A percentile compares a stretch with the other conserved stretches of the same genome.
These are phyloP conservation scores for Ophiorrhiza pumila DNA, from an alignment of 257 asterid genomes.

Conservation along the genomic window DNA sequence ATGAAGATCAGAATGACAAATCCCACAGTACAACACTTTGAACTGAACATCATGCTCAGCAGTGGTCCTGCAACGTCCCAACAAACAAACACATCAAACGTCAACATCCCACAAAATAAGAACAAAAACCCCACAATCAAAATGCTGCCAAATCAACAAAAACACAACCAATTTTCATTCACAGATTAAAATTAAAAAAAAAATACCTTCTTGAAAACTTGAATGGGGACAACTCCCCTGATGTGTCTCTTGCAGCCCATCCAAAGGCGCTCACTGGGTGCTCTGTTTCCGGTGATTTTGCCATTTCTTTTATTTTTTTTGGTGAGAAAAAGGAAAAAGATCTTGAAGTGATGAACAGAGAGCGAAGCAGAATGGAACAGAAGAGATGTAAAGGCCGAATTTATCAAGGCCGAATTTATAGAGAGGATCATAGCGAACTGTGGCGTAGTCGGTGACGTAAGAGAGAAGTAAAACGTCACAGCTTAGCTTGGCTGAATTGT, in stretches of 20 bases:
- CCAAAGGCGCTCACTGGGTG: conserved; percentile 46
- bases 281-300: conserved; percentile 33
- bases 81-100: background rate
- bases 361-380: too few relatives aligned
- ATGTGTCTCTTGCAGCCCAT: conserved; percentile 42
- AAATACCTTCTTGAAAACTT: conserved; percentile 29
- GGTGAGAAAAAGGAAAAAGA: too few relatives aligned
- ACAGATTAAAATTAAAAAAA: background rate
- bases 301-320: too few relatives aligned
- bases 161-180: background rate
- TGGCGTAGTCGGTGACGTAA: conserved; percentile 17
- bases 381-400: too few relatives aligned
- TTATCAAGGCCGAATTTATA: conserved; percentile 2
- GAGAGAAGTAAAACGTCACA: conserved; percentile 8
- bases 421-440: background rate
- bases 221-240: conserved; percentile 32
- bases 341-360: too few relatives aligned
- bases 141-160: background rate
- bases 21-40: conserved; percentile 49
- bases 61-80: conserved; percentile 30
- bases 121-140: too few relatives aligned
- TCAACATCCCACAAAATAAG: background rate
- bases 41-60: conserved; percentile 54
- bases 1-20: conserved; percentile 51
- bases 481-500: conserved; percentile 7